Evolutionary conservation across 2,329 filamentous ascomycete genomes (phyloP).

Genomic region (Nigrospora oryzae): DNA sequence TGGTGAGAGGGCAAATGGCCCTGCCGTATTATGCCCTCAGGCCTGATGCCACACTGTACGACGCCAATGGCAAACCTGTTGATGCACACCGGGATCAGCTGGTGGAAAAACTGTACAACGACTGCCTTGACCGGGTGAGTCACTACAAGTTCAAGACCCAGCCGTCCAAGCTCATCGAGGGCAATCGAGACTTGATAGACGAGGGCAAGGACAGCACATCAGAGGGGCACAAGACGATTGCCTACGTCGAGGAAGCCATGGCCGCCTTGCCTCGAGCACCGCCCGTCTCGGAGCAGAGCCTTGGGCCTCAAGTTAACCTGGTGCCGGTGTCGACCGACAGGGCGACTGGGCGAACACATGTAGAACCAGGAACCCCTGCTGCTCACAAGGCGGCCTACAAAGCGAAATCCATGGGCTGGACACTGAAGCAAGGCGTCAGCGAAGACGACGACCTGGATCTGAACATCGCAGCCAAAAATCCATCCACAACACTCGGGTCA

Average conservation of each 20-base stretch:
- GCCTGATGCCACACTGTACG: conserved; percentile 81
- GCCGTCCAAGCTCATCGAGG: conserved; percentile 65
- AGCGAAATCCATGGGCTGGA: conserved; percentile 76
- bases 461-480: conserved; percentile 51
- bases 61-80: conserved; percentile 69
- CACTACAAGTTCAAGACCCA: conserved; percentile 76
- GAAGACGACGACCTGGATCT: conserved; percentile 64
- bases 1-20: conserved; percentile 83
- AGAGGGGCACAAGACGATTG: conserved; percentile 64
- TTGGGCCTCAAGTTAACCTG: conserved; percentile 44
- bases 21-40: conserved; percentile 78
- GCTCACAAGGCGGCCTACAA: conserved; percentile 69
- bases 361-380: conserved; percentile 59
- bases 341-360: conserved; percentile 64
- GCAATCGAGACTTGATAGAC: conserved; percentile 74
- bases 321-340: conserved; percentile 59
- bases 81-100: conserved; percentile 70
- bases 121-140: conserved; percentile 85
- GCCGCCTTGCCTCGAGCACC: conserved; percentile 49
- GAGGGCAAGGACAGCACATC: conserved; percentile 69
- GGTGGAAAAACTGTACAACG: conserved; percentile 89
- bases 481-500: conserved; percentile 72
- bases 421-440: conserved; percentile 54
- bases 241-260: conserved; percentile 62
- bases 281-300: conserved; percentile 44